phyloP scores from a whole-genome alignment of 2,329 filamentous ascomycete species.

The Zasmidium angulare region DNA sequence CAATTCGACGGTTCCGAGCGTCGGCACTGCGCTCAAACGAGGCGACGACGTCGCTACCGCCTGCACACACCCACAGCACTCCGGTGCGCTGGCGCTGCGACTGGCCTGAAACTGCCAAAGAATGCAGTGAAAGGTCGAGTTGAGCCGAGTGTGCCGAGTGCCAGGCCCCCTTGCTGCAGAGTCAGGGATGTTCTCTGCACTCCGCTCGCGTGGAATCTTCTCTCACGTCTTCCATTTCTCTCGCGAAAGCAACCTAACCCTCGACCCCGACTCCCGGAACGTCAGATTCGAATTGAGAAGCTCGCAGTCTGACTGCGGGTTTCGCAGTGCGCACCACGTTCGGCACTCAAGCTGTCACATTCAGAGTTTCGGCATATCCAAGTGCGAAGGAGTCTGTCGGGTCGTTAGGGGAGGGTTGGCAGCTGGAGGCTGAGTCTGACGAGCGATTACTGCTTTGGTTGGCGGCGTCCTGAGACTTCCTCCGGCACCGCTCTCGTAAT shows the following conservation, averaged over 20 bases:
- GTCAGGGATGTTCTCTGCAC: conserved; percentile 3
- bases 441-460: background rate
- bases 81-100: conserved; percentile 7
- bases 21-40: conserved; percentile 2
- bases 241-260: no score
- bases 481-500: background rate
- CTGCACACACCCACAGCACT: background rate
- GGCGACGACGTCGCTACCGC: background rate
- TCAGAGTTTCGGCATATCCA: background rate
- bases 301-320: background rate
- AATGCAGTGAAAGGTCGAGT: background rate
- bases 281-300: no score
- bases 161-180: background rate
- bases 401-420: no score
- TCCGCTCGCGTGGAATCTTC: conserved; percentile 5
- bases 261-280: no score
- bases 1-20: background rate
- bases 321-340: background rate
- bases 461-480: background rate
- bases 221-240: background rate
- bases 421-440: background rate
- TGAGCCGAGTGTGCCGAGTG: conserved; percentile 2
- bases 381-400: background rate
- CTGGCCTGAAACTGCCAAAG: conserved; percentile 3
- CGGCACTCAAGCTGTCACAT: background rate